These are phyloP conservation scores for Trifolium subterraneum DNA, from an alignment of 306 rosid species.

Conservation along the genomic window DNA sequence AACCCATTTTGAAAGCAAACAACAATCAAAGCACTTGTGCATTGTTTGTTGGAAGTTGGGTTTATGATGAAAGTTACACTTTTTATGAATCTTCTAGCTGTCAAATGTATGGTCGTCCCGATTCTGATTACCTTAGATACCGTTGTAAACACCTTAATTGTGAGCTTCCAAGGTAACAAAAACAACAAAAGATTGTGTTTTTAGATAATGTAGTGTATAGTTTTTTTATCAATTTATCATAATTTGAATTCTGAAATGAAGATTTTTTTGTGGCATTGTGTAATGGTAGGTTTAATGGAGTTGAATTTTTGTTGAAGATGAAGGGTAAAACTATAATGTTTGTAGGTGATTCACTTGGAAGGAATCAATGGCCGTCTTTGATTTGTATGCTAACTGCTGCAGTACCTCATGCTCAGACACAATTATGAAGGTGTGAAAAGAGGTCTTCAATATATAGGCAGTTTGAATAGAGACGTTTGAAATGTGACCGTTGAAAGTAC, in stretches of 20 bases:
- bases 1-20: slow-evolving; percentile 59
- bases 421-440: too few species aligned
- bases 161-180: slow-evolving; percentile 86
- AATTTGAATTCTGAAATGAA: not conserved
- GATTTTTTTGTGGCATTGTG: slow-evolving; percentile 47
- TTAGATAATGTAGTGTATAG: slow-evolving; percentile 18
- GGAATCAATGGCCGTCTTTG: slow-evolving; percentile 94
- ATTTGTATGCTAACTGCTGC: slow-evolving; percentile 73
- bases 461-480: too few species aligned
- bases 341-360: slow-evolving; percentile 90
- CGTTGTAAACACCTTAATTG: slow-evolving; percentile 89
- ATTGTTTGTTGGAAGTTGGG: slow-evolving; percentile 85
- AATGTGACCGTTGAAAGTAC: too few species aligned
- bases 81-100: slow-evolving; percentile 74
- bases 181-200: slow-evolving; percentile 4
- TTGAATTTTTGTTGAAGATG: slow-evolving; percentile 77
- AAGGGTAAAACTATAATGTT: slow-evolving; percentile 84
- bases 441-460: too few species aligned
- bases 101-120: slow-evolving; percentile 94
- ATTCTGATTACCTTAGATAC: slow-evolving; percentile 77
- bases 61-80: slow-evolving; percentile 80
- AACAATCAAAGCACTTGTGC: slow-evolving; percentile 69
- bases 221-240: not conserved
- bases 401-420: slow-evolving; percentile 63
- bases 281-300: slow-evolving; percentile 82